Conservation (phyloP, 805 yeast genomes). For the Teunomyces pallodes region DNA sequence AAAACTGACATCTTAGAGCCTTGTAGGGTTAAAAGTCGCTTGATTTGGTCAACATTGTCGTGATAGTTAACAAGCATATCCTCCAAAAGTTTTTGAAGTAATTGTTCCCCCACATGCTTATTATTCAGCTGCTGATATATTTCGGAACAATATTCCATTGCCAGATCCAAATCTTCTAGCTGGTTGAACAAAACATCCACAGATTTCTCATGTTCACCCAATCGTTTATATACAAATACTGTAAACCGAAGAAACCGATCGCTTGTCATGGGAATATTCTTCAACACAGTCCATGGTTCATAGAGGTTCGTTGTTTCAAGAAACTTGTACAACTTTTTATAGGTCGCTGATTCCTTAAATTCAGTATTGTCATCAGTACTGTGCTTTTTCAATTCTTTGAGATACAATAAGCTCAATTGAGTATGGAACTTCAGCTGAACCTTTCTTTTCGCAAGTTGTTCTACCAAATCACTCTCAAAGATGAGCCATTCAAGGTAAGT, state of each 20-base stretch:
- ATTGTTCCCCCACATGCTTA: slow-evolving; percentile 35
- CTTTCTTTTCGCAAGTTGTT: slow-evolving; percentile 12
- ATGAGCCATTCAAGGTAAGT: slow-evolving; percentile 48
- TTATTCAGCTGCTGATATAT: slow-evolving; percentile 39
- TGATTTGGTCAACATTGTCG: slow-evolving; percentile 35
- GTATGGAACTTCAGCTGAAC: slow-evolving; percentile 31
- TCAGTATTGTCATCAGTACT: slow-evolving; percentile 5
- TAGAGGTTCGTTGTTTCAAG: slow-evolving; percentile 30
- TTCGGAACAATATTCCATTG: slow-evolving; percentile 58
- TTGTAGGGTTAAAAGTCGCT: slow-evolving; percentile 40
- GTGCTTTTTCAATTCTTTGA: slow-evolving; percentile 20
- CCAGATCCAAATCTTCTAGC: slow-evolving; percentile 53
- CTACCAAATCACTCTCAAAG: slow-evolving; percentile 33
- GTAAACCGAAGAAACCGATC: slow-evolving; percentile 42
- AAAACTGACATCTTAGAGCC: slow-evolving; percentile 48
- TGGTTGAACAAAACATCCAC: slow-evolving; percentile 59
- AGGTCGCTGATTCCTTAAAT: slow-evolving; percentile 15
- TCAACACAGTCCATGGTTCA: slow-evolving; percentile 36
- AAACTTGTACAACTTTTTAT: slow-evolving; percentile 31
- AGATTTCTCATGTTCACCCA: slow-evolving; percentile 62
- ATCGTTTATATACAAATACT: slow-evolving; percentile 55
- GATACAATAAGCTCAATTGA: slow-evolving; percentile 30
- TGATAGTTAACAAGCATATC: slow-evolving; percentile 41
- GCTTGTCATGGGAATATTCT: slow-evolving; percentile 31
- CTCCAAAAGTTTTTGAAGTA: slow-evolving; percentile 52